phyloP scores from a whole-genome alignment of 2,329 filamentous ascomycete genomes.

The Orbilia javanica region DNA sequence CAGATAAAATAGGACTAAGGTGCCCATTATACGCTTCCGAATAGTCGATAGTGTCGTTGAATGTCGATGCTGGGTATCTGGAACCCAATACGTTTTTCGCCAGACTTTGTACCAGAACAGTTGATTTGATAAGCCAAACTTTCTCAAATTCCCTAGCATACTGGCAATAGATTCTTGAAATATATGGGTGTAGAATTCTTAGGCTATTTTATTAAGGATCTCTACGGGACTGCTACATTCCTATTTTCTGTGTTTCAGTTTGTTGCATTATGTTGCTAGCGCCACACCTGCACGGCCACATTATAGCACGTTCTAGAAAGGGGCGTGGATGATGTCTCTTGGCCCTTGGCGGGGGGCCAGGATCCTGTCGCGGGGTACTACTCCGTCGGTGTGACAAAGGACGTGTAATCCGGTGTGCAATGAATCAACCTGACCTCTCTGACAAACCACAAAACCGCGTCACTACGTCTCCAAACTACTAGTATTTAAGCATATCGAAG shows the following conservation, averaged over 20 bases:
- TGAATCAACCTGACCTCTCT: slow-evolving; percentile 19
- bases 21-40: slow-evolving; percentile 10
- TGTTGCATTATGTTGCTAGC: not conserved
- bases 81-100: slow-evolving; percentile 8
- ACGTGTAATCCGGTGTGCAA: slow-evolving; percentile 34
- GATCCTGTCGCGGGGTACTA: slow-evolving; percentile 47
- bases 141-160: not conserved
- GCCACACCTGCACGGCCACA: not conserved
- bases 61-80: not conserved
- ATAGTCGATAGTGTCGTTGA: slow-evolving; percentile 5
- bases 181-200: not conserved
- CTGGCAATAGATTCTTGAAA: slow-evolving; percentile 8
- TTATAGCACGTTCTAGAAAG: slow-evolving; percentile 28
- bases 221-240: no score
- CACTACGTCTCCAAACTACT: not conserved
- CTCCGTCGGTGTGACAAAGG: not conserved
- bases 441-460: slow-evolving; percentile 37
- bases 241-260: no score
- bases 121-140: not conserved
- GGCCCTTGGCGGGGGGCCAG: not conserved
- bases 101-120: slow-evolving; percentile 21
- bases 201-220: slow-evolving; percentile 16
- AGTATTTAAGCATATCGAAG: not conserved
- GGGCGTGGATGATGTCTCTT: not conserved
- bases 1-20: not conserved